These are phyloP conservation scores for Penicillium sp. DNA, from an alignment of 2,329 filamentous ascomycete species.

Conservation along the genomic window DNA sequence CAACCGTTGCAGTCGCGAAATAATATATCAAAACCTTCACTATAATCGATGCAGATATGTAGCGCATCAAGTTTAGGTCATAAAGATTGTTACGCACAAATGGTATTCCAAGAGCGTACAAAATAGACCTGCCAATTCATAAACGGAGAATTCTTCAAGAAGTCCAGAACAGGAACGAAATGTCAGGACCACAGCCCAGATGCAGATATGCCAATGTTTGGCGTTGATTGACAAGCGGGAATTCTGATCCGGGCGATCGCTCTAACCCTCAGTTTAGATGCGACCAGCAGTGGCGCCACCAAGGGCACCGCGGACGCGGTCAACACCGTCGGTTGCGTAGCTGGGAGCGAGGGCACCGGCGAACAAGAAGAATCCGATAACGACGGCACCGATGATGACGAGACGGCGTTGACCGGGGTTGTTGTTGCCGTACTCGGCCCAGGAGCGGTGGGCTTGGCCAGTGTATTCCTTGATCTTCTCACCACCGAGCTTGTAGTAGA, in stretches of 20 bases:
- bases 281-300: constrained; percentile 32
- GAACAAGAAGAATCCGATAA: constrained; percentile 68
- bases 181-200: not conserved
- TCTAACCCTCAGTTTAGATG: constrained; percentile 19
- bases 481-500: constrained; percentile 67
- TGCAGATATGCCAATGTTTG: not conserved
- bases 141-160: not conserved
- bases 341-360: constrained; percentile 58
- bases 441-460: constrained; percentile 67
- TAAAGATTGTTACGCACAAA: constrained; percentile 3
- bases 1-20: constrained; percentile 23
- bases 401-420: constrained; percentile 76
- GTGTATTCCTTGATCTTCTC: constrained; percentile 80
- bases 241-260: not conserved
- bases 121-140: not conserved
- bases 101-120: not conserved
- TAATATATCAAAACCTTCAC: constrained; percentile 10
- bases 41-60: constrained; percentile 5
- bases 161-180: not conserved
- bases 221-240: not conserved
- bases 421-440: constrained; percentile 78
- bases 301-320: constrained; percentile 33
- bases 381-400: constrained; percentile 61
- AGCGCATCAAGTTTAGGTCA: not conserved
- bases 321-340: constrained; percentile 35